Percentiles rank a stretch among this genome's conserved stretches.
These are phyloP conservation scores for Zymoseptoria crescenta DNA, from an alignment of 2,329 filamentous ascomycete species.

Conservation along the genomic window DNA sequence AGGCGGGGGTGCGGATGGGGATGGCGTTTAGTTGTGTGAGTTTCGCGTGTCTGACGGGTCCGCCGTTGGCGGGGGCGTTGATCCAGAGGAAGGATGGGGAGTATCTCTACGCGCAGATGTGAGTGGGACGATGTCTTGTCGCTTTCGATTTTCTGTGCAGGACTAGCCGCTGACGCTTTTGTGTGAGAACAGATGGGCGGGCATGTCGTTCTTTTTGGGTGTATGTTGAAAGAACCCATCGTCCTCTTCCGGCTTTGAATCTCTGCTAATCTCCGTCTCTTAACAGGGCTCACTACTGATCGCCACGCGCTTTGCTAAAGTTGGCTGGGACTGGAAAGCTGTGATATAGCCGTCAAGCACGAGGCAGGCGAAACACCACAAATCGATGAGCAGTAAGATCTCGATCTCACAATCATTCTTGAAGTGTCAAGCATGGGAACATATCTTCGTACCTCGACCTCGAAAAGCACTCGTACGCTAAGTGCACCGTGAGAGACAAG, in stretches of 20 bases:
- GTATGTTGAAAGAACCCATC: neutral
- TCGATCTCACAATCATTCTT: no score
- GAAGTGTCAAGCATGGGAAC: no score
- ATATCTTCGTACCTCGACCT: no score
- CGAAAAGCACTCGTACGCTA: no score
- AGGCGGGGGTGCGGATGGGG: slow-evolving; percentile 40
- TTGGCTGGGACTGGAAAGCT: slow-evolving; percentile 21
- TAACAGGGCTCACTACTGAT: slow-evolving; percentile 15
- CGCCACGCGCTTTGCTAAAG: slow-evolving; percentile 23
- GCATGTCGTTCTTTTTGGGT: slow-evolving; percentile 25
- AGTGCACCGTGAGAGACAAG: no score
- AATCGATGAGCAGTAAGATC: no score
- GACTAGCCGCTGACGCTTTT: neutral
- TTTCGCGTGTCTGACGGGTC: slow-evolving; percentile 39
- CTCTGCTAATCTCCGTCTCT: neutral
- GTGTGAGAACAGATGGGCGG: slow-evolving; percentile 33
- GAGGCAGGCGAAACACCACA: no score
- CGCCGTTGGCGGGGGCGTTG: slow-evolving; percentile 41
- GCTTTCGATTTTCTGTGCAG: neutral
- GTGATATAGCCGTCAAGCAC: slow-evolving; percentile 15
- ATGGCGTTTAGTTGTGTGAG: slow-evolving; percentile 43
- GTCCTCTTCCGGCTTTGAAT: neutral
- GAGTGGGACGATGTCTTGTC: slow-evolving; percentile 1
- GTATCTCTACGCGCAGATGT: slow-evolving; percentile 39
- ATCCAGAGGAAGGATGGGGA: slow-evolving; percentile 34